phyloP scores from a whole-genome alignment of 495 filamentous ascomycete genomes.

The Hyaloscypha variabilis region DNA sequence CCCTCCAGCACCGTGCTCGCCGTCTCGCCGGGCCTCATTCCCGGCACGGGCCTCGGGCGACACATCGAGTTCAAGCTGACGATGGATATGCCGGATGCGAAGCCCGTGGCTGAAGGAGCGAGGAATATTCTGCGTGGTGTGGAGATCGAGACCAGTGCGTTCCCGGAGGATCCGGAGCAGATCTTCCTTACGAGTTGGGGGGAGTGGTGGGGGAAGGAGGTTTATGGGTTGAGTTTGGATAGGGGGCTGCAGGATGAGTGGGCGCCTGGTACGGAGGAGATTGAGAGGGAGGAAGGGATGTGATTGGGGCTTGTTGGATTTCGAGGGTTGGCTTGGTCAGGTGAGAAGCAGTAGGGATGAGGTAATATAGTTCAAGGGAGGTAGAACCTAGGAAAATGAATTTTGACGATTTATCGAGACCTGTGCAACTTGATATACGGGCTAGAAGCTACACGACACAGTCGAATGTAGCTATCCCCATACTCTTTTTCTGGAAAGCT shows the following conservation, averaged over 20 bases:
- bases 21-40: not conserved
- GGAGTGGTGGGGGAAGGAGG: not conserved
- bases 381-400: too few species aligned
- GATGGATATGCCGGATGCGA: conserved; percentile 1
- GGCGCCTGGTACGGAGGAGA: not conserved
- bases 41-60: not conserved
- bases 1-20: not conserved
- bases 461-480: too few species aligned
- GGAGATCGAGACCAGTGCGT: not conserved
- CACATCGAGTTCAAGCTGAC: not conserved
- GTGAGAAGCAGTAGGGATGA: too few species aligned
- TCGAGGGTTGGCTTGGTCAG: too few species aligned
- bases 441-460: too few species aligned
- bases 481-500: too few species aligned
- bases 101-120: not conserved
- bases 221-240: not conserved
- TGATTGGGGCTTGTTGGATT: too few species aligned
- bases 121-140: not conserved
- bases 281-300: not conserved
- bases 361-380: too few species aligned
- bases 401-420: too few species aligned
- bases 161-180: not conserved
- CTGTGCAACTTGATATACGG: too few species aligned
- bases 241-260: not conserved
- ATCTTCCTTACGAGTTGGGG: not conserved